phyloP scores from a whole-genome alignment of 768 basidiomycete genomes.

The Macrolepiota albuminosa region DNA sequence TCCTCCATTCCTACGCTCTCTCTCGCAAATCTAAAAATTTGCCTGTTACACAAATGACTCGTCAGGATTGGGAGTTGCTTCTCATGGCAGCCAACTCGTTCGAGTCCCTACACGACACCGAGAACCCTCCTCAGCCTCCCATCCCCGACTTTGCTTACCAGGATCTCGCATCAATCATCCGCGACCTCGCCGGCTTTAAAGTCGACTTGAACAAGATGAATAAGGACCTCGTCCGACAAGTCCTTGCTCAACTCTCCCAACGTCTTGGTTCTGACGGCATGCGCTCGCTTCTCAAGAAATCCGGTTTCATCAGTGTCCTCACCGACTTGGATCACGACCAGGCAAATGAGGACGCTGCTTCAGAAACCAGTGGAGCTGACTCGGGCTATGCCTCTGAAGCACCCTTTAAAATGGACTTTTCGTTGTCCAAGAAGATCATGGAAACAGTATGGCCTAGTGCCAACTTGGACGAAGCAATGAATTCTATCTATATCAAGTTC shows the following conservation, averaged over 20 bases:
- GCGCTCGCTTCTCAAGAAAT: conserved; percentile 20
- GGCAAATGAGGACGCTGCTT: conserved; percentile 12
- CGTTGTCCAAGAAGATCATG: conserved; percentile 4
- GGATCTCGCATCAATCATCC: conserved; percentile 39
- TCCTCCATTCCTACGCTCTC: conserved; percentile 43
- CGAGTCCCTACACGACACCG: conserved; percentile 25
- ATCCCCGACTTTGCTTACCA: conserved; percentile 28
- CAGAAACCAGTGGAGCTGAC: conserved; percentile 4
- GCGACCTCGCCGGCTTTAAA: conserved; percentile 29
- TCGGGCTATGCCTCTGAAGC: conserved; percentile 9
- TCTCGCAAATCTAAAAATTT: conserved; percentile 24
- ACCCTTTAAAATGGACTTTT: conserved; percentile 2
- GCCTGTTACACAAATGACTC: conserved; percentile 24
- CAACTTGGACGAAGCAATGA: conserved; percentile 17
- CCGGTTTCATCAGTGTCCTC: conserved; percentile 26
- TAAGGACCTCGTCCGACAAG: conserved; percentile 18
- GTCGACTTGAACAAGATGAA: conserved; percentile 27
- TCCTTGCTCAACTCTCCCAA: conserved; percentile 22
- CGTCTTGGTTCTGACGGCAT: conserved; percentile 22
- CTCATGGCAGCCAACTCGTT: conserved; percentile 35
- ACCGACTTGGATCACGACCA: conserved; percentile 17
- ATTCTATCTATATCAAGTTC: conserved; percentile 48
- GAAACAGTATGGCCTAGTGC: too few species aligned
- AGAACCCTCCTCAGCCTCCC: conserved; percentile 15
- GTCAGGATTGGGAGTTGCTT: conserved; percentile 43